Base-by-base conservation (phyloP, 306 rosid genomes). In the Mucuna pruriens region DNA sequence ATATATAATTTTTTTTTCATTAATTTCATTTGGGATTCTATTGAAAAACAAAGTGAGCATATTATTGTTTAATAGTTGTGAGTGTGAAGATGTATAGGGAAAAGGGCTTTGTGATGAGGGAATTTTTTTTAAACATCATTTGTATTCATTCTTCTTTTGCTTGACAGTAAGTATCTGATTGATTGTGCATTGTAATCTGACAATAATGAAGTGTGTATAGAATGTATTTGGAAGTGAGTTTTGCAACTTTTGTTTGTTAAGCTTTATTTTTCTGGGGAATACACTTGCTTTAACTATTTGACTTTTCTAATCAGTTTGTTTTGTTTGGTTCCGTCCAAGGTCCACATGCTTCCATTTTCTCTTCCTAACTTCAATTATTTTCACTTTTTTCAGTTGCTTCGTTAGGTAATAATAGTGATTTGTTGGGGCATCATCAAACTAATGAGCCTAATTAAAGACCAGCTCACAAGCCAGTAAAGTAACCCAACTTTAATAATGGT, bases 81-180 rank as follows among this genome's bases (percentile, higher is more conserved):
- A 48, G 74, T 23, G 78, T 69, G 78, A 71, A 70, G 68, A 46
- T 69, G 55, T 44, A 69, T 13, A 65, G 48, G 15, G 25, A 80
- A 17, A 3, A 38, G 38, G 57, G 34, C 26, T 52, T 63, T 73
- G 80, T 23, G 65, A 46, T n/a, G n/a, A n/a, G 16, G 39, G 10
- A 5, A 31, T 65, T 1, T 19, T 13, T 13, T 11, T 52, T 25
- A 36, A 66, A 33, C 45, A 19, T 26, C 19, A 40, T 65, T 34
- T 55, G 57, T 52, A 63, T 62, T 62, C 52, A 57, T 71, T 69
- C 31, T 57, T 80, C 22, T 33, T 22, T 74, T 74, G 19, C 9
- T 11, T n/a, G 22, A 25, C 19, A 29, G 46, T 29, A 19, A 51
- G 55, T 26, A 62, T 40, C 25, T 63, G 60, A 49, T 80, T 6